Conservation (phyloP, 306 rosid genomes). For the Trichosanthes cucumerina region DNA sequence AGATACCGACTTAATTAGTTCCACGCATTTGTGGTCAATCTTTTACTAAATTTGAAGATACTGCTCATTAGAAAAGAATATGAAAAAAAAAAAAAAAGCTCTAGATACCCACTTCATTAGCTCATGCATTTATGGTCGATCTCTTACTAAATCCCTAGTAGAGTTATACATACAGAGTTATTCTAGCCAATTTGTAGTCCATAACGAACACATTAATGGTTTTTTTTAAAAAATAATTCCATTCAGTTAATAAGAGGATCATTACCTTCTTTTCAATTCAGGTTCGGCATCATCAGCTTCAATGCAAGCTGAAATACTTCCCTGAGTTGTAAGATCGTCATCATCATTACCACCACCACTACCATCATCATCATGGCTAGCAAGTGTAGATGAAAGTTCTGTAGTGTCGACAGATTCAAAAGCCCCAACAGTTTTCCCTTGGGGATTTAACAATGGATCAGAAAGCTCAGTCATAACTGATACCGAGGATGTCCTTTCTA, state of each 20-base stretch:
- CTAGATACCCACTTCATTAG: not conserved
- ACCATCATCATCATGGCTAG: conserved; percentile 41
- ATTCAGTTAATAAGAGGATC: not conserved
- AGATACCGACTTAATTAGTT: not conserved
- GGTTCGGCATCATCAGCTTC: conserved; percentile 51
- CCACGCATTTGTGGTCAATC: not conserved
- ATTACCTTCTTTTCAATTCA: conserved; percentile 63
- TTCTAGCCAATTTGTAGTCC: not conserved
- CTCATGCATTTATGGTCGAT: not conserved
- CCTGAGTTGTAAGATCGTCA: conserved; percentile 45
- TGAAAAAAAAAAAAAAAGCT: not conserved
- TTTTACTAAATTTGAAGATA: not conserved
- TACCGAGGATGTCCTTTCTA: conserved; percentile 53
- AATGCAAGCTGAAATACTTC: conserved; percentile 30
- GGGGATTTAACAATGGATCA: conserved; percentile 36
- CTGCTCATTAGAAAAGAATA: not conserved
- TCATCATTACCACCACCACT: conserved; percentile 47
- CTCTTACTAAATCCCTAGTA: not conserved
- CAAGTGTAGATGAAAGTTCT: conserved; percentile 62
- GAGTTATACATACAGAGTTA: not conserved
- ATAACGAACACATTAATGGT: not conserved
- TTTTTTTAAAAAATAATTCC: not conserved
- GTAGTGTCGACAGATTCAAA: conserved; percentile 46
- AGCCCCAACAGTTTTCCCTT: conserved; percentile 26
- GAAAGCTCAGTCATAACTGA: conserved; percentile 48